Evolutionary conservation across 305 asterid genomes (phyloP).

Genomic region (Andrographis paniculata): DNA sequence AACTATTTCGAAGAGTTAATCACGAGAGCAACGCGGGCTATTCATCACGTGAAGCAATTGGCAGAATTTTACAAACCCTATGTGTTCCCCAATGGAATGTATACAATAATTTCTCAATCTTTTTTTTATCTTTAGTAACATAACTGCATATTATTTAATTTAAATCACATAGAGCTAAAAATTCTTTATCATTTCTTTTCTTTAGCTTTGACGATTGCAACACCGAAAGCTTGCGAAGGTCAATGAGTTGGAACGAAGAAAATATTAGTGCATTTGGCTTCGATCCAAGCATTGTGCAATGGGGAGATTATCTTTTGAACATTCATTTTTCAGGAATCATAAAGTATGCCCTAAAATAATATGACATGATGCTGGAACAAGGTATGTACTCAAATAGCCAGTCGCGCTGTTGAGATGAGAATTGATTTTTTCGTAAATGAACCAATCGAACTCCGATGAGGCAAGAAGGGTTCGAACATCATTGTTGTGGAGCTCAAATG

Average conservation of each 20-base stretch:
- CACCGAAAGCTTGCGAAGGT: conserved; percentile 29
- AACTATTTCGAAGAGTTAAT: conserved; percentile 21
- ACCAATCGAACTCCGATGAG: too few relatives aligned
- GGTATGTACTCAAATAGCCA: too few relatives aligned
- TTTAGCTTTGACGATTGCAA: conserved; percentile 40
- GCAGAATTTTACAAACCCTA: conserved; percentile 42
- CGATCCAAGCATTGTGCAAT: conserved; percentile 36
- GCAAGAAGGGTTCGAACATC: too few relatives aligned
- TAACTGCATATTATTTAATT: too few relatives aligned
- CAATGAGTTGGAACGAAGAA: conserved; percentile 16
- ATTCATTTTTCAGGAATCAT: conserved; percentile 37
- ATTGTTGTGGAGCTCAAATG: too few relatives aligned
- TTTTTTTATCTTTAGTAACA: neutral
- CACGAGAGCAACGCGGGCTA: conserved; percentile 20
- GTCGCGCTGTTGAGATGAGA: too few relatives aligned
- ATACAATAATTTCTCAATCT: neutral
- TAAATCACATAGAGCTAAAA: too few relatives aligned
- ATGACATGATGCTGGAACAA: too few relatives aligned
- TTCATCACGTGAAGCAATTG: conserved; percentile 25
- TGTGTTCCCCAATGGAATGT: conserved; percentile 10
- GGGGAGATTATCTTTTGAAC: conserved; percentile 39
- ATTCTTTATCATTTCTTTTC: neutral
- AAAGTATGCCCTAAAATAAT: conserved; percentile 27
- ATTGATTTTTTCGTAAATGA: too few relatives aligned
- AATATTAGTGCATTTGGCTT: conserved; percentile 22